Evolutionary conservation across 2,329 filamentous ascomycete species (phyloP).

Genomic region (Aspergillus bombycis): DNA sequence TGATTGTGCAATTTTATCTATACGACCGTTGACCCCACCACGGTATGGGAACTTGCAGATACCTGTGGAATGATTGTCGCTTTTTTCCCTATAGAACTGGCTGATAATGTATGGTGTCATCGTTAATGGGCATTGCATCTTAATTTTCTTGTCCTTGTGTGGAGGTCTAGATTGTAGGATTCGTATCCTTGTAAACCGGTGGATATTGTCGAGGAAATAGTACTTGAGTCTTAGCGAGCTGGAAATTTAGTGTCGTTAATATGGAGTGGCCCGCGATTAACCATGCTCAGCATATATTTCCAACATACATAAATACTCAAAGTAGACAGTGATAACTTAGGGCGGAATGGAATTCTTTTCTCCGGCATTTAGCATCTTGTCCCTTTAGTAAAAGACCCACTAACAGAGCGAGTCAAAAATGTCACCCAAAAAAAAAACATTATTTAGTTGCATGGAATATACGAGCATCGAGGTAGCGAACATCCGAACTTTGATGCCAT

Average conservation of each 20-base stretch:
- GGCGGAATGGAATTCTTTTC: too few species aligned
- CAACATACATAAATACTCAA: background rate
- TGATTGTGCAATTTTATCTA: background rate
- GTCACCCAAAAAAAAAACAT: too few species aligned
- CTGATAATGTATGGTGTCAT: background rate
- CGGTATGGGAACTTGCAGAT: background rate
- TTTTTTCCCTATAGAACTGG: background rate
- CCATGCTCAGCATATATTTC: too few species aligned
- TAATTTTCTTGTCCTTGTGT: background rate
- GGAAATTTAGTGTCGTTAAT: background rate
- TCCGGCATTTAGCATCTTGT: too few species aligned
- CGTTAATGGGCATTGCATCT: background rate
- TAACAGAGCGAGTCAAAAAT: too few species aligned
- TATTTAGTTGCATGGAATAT: too few species aligned
- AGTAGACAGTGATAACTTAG: background rate
- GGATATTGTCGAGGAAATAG: background rate
- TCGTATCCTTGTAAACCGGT: background rate
- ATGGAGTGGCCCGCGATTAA: background rate
- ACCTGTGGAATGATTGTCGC: background rate
- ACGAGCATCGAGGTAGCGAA: too few species aligned
- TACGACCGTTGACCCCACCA: background rate
- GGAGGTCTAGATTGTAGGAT: background rate
- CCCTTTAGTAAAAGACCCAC: too few species aligned
- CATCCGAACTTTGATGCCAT: too few species aligned
- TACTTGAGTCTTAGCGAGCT: background rate